Percentiles rank a stretch among this genome's conserved stretches.
phyloP scores from a whole-genome alignment of 2,329 filamentous ascomycete species.

The Capronia coronata region DNA sequence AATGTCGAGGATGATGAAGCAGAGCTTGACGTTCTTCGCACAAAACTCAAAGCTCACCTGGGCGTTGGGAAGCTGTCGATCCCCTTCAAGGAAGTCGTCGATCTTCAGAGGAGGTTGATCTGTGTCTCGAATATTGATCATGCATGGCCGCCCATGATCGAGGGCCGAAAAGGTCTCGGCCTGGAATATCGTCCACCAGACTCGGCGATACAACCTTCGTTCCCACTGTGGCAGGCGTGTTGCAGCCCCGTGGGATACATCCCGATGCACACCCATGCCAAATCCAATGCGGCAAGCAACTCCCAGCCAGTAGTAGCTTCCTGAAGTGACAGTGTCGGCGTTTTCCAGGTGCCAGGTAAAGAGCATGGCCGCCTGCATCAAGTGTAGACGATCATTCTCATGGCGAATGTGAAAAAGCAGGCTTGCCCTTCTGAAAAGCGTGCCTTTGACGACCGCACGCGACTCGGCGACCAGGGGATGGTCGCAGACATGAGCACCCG shows the following conservation, averaged over 20 bases:
- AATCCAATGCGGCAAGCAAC: slow-evolving; percentile 47
- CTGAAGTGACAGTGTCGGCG: slow-evolving; percentile 50
- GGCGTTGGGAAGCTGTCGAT: too few relatives aligned
- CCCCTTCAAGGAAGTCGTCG: slow-evolving; percentile 42
- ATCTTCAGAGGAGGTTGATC: slow-evolving; percentile 43
- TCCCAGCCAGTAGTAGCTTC: slow-evolving; percentile 50
- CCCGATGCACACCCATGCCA: slow-evolving; percentile 49
- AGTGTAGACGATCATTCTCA: slow-evolving; percentile 48
- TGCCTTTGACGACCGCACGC: slow-evolving; percentile 41
- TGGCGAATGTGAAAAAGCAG: slow-evolving; percentile 48
- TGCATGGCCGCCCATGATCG: slow-evolving; percentile 47
- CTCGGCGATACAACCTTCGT: slow-evolving; percentile 39
- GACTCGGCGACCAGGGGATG: slow-evolving; percentile 31
- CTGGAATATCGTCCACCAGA: slow-evolving; percentile 41
- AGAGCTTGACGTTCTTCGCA: too few relatives aligned
- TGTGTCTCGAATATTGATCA: slow-evolving; percentile 36
- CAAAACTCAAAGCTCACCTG: too few relatives aligned
- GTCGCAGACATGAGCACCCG: slow-evolving; percentile 46
- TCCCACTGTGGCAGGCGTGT: slow-evolving; percentile 38
- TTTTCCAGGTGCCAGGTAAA: slow-evolving; percentile 52
- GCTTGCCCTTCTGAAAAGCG: slow-evolving; percentile 51
- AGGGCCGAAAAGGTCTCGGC: slow-evolving; percentile 42
- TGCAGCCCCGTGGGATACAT: slow-evolving; percentile 35
- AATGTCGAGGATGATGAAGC: too few relatives aligned
- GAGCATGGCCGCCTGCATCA: slow-evolving; percentile 50